Evolutionary conservation across 2,329 filamentous ascomycete species (phyloP).

Genomic region (Cordyceps cateniannulata): DNA sequence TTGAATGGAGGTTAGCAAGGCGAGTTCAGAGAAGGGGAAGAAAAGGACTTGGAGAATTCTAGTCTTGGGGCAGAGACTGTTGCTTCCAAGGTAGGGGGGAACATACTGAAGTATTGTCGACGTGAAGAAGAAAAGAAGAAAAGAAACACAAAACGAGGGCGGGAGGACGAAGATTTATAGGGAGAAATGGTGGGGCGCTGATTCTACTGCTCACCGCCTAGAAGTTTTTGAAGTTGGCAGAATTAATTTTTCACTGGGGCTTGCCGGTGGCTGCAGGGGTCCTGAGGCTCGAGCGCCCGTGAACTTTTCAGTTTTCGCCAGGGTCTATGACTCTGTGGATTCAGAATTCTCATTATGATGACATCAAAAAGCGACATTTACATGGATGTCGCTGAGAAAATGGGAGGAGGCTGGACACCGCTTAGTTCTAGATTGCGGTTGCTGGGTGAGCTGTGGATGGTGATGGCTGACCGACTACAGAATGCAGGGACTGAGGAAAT

Average conservation of each 20-base stretch:
- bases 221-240: conserved; percentile 19
- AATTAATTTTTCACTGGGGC: conserved; percentile 13
- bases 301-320: neutral
- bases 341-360: neutral
- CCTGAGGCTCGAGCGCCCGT: neutral
- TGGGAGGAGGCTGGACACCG: neutral
- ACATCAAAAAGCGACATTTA: neutral
- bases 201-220: conserved; percentile 27
- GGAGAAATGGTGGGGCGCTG: conserved; percentile 5
- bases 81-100: conserved; percentile 25
- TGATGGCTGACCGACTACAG: conserved; percentile 5
- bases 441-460: conserved; percentile 6
- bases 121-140: conserved; percentile 49
- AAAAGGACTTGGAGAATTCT: conserved; percentile 1
- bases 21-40: neutral
- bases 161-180: conserved; percentile 35
- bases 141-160: conserved; percentile 24
- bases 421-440: conserved; percentile 7
- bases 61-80: neutral
- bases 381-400: neutral
- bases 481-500: conserved; percentile 12
- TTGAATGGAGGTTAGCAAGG: conserved; percentile 26
- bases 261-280: neutral
- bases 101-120: conserved; percentile 56
- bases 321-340: neutral